Base-by-base conservation (phyloP, 768 basidiomycete species). In the Amanita phalloides region DNA sequence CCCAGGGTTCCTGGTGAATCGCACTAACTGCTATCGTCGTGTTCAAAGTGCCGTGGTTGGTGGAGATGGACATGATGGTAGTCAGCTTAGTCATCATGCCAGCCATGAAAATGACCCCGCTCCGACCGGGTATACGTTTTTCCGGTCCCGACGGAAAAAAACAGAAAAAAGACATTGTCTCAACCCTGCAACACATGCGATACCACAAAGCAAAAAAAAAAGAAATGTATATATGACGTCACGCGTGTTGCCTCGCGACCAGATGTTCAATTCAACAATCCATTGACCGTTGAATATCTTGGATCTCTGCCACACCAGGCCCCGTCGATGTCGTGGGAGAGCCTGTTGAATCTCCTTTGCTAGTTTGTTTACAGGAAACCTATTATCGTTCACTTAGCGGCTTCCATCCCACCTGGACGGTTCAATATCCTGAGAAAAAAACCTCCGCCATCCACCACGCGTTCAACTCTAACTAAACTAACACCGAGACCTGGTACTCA, bases 241-340 rank as follows among this genome's bases (percentile, higher is more conserved):
- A 32, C 30, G 30, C 30, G 30, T 9, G 30, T 30, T 30, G 30
- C 30, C 30, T 30, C 8, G 30, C 30, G 30, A 30, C 30, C 23
- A 25, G 23, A 25, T 25, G 23, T 25, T 25, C 23, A 25, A 43
- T 14, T 35, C n/a, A 77, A 43, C 73, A 74, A 2, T 43, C 84
- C 86, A 59, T 86, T 86, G 53, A 86, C 71, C 17, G 84, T 86
- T 45, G 83, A 86, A 58, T 86, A 84, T 66, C 82, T 23, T 44
- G 20, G 20, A 57, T 66, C 66, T 20, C 69, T 66, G 32, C 68
- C 61, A 44, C 23, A 44, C 23, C 20, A 7, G 6, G 11, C 8
- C 42, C 42, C 21, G 14, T 11, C 28, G 6, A 9, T 8, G 6
- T 36, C 6, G 9, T 13, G 5, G 6, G 60, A 48, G 62, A 62